Base-by-base conservation (phyloP, 139 green algal genomes). In the Auxenochlorella pyrenoidosa region DNA sequence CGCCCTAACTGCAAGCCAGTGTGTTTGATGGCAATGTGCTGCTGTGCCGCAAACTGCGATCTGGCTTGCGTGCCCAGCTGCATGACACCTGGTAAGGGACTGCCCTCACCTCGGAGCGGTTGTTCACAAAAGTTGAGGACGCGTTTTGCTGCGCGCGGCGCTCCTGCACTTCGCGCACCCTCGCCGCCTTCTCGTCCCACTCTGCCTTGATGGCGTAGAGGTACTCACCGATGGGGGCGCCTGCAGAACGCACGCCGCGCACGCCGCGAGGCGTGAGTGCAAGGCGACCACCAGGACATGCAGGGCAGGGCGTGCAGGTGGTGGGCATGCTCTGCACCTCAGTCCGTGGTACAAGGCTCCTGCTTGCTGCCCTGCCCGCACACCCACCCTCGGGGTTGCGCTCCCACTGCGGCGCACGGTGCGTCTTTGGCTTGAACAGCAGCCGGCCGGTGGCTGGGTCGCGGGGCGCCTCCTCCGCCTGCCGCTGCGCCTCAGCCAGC, bases 351-450 rank as follows among this genome's bases (percentile, higher is more conserved):
- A 10, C 10, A n/a, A n/a, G 47, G 47, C 47, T 54, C 10, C 47
- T 10, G 8, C 47, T 54, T 10, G 8, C 47, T 63, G 54, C 54
- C 54, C 12, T 8, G 54, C 63, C 63, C 22, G 63, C 28, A 6
- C 71, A 60, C 83, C 16, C 32, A 88, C 84, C 84, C 32, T 83
- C 79, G 4, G 66, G 81, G 81, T 94, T 94, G 75, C 93, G 92
- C 12, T 76, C n/a, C 30, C 71, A 71, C 32, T 73, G 73, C 0
- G 94, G 93, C 22, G 86, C 85, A 15, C 94, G 77, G 34, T 92
- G 89, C 1, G 91, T 95, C 78, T 94, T 87, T 24, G 95, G 95
- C 86, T 93, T 78, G 89, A 95, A 98, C 41, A 97, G 91, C 41
- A 82, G 87, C 36, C 84, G 90, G 60, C 93, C 92, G 0, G 95